These are phyloP conservation scores for Pyrus hybrid DNA, from an alignment of 331 rosid genomes.

Conservation along the genomic window DNA sequence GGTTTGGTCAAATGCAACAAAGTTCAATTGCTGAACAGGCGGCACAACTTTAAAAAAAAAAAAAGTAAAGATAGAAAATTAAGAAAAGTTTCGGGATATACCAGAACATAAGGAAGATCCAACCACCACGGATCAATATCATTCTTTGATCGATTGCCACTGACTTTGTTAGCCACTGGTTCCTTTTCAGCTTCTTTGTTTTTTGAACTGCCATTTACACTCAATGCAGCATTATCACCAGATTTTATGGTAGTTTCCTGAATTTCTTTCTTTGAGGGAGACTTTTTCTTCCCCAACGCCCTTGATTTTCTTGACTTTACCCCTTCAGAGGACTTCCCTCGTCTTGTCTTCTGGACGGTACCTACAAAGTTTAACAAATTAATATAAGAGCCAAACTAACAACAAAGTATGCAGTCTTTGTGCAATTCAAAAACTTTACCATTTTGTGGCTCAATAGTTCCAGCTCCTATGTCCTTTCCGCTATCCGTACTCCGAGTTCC, in stretches of 20 bases:
- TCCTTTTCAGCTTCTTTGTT: conserved; percentile 23
- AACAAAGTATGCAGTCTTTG: not conserved
- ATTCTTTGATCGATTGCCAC: conserved; percentile 25
- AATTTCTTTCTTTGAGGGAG: conserved; percentile 15
- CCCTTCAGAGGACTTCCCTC: conserved; percentile 29
- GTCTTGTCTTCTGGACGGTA: conserved; percentile 25
- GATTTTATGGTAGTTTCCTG: conserved; percentile 9
- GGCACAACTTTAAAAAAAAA: not conserved
- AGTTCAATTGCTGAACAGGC: not conserved
- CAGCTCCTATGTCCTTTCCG: conserved; percentile 17
- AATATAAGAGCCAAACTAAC: conserved; percentile 8
- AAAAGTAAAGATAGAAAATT: not conserved
- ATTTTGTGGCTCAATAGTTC: conserved; percentile 16
- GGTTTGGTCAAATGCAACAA: not conserved
- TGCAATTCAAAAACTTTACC: conserved; percentile 43
- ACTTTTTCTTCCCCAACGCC: conserved; percentile 20
- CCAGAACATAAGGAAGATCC: conserved; percentile 74
- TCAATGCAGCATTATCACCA: conserved; percentile 18
- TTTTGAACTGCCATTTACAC: conserved; percentile 26
- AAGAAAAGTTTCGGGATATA: conserved; percentile 22
- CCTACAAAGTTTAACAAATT: conserved; percentile 44
- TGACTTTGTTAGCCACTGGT: conserved; percentile 13
- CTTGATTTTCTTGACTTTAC: conserved; percentile 24
- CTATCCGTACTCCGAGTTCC: conserved; percentile 3
- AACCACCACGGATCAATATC: conserved; percentile 63